Conservation (phyloP, 140 eudicot species). For the Anethum foeniculum region DNA sequence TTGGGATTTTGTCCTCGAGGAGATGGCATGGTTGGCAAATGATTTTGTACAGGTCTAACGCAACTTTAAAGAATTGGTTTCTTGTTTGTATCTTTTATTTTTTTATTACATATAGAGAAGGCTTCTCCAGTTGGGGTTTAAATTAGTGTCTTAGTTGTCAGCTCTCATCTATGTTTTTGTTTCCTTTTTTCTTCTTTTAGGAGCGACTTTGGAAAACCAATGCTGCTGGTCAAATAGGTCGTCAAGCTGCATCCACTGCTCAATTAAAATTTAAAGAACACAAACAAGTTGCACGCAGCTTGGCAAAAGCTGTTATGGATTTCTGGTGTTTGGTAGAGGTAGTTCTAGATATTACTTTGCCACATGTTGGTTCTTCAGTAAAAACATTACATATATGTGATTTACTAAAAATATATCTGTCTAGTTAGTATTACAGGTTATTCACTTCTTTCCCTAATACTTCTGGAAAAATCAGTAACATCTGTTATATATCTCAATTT, state of each 20-base stretch:
- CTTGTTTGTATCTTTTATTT: background rate
- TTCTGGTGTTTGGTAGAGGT: constrained; percentile 81
- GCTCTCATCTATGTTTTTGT: constrained; percentile 4
- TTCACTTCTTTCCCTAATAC: background rate
- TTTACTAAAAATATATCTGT: background rate
- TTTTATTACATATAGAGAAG: background rate
- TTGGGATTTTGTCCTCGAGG: constrained; percentile 94
- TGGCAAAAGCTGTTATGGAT: constrained; percentile 77
- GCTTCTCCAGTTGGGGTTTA: background rate
- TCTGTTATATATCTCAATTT: background rate
- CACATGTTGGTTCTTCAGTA: constrained; percentile 1
- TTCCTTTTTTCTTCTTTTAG: constrained; percentile 24
- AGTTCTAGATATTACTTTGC: constrained; percentile 4
- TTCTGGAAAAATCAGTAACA: background rate
- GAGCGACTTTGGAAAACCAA: constrained; percentile 88
- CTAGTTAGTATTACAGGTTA: background rate
- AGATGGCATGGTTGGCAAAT: constrained; percentile 97
- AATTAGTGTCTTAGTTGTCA: background rate
- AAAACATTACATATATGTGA: background rate
- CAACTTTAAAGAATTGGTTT: background rate
- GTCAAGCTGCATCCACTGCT: constrained; percentile 47
- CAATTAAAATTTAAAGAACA: constrained; percentile 44
- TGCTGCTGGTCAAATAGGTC: constrained; percentile 63
- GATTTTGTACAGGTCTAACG: constrained; percentile 90
- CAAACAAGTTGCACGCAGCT: constrained; percentile 51